Conservation (phyloP, 106 monocot genomes). For the Dioscorea zingiberensis region DNA sequence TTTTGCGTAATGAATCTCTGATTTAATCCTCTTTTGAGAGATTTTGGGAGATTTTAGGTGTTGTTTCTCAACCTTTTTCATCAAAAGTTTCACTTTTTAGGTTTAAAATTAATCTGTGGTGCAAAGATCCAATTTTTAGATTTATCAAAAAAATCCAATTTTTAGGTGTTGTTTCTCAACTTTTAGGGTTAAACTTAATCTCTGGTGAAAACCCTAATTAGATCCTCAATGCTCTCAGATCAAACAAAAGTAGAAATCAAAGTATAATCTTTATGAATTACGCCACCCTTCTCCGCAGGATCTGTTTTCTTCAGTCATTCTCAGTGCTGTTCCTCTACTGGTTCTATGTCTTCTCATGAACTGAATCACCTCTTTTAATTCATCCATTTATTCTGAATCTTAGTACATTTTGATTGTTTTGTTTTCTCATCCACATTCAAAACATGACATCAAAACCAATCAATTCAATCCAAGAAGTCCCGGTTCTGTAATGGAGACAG, state of each 20-base stretch:
- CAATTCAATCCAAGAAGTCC: constrained; percentile 17
- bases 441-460: constrained; percentile 9
- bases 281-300: constrained; percentile 26
- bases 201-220: not conserved
- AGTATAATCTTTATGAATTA: constrained; percentile 26
- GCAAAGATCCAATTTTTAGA: too few relatives aligned
- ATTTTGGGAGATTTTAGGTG: too few relatives aligned
- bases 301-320: constrained; percentile 59
- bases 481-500: constrained; percentile 9
- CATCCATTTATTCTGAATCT: too few relatives aligned
- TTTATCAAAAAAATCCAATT: not conserved
- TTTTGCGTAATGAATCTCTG: too few relatives aligned
- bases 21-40: too few relatives aligned
- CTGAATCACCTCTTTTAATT: not conserved
- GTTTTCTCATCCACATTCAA: not conserved
- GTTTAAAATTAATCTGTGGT: too few relatives aligned
- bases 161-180: not conserved
- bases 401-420: too few relatives aligned
- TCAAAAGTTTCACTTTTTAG: too few relatives aligned
- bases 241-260: not conserved
- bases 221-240: constrained; percentile 9
- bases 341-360: constrained; percentile 64
- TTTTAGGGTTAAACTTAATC: not conserved
- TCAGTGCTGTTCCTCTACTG: constrained; percentile 68
- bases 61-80: too few relatives aligned